phyloP scores from a whole-genome alignment of 805 yeast species.

The Saturnispora galanensis region DNA sequence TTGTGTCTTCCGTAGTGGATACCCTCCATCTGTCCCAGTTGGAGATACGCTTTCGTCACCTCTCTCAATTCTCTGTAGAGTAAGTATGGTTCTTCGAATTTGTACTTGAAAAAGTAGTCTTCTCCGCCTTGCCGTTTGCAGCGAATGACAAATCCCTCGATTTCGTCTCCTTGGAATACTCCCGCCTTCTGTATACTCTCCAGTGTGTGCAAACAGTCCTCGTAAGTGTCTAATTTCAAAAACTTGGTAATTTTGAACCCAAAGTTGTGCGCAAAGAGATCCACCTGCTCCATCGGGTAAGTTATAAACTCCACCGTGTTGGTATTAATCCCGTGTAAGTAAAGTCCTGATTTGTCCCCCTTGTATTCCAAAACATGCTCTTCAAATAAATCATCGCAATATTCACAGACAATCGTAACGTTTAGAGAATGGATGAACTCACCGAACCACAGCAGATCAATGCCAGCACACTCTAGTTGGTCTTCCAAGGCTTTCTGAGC shows the following conservation, averaged over 20 bases:
- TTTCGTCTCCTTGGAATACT: constrained; percentile 55
- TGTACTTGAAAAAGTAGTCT: constrained; percentile 81
- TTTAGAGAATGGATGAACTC: constrained; percentile 37
- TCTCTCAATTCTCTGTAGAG: constrained; percentile 89
- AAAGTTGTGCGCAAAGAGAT: constrained; percentile 49
- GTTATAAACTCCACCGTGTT: constrained; percentile 61
- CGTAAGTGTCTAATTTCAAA: constrained; percentile 30
- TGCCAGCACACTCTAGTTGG: constrained; percentile 38
- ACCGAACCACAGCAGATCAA: constrained; percentile 45
- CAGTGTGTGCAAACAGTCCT: constrained; percentile 40
- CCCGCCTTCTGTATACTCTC: constrained; percentile 56
- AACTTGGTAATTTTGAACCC: constrained; percentile 61
- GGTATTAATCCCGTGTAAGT: constrained; percentile 78
- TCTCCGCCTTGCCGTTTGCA: constrained; percentile 28
- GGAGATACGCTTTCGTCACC: constrained; percentile 54
- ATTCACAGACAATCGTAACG: constrained; percentile 83
- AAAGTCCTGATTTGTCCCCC: constrained; percentile 63
- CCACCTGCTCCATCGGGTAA: constrained; percentile 49
- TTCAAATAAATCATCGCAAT: constrained; percentile 87
- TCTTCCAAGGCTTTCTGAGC: constrained; percentile 50
- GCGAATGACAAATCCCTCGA: constrained; percentile 91
- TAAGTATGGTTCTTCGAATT: constrained; percentile 90
- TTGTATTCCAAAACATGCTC: constrained; percentile 82
- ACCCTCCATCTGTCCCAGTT: constrained; percentile 26
- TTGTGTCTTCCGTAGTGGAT: constrained; percentile 35